Percentiles rank a stretch among this genome's conserved stretches.
phyloP scores from a whole-genome alignment of 192 early-diverging fungal genomes.

The Thamnidium elegans region DNA sequence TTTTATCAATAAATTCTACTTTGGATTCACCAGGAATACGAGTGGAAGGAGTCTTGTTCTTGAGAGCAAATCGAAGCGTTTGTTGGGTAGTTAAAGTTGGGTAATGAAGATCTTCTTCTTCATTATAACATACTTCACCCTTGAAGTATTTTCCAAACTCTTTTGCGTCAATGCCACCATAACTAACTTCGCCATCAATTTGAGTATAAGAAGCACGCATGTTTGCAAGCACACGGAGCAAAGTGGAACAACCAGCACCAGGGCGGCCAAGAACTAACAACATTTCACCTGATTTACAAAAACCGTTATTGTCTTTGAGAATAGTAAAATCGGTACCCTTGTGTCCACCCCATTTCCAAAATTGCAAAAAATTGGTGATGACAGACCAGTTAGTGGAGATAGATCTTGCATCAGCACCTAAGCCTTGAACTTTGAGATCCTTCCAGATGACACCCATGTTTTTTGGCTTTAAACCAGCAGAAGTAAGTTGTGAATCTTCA shows the following conservation, averaged over 20 bases:
- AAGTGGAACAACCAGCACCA: conserved; percentile 63
- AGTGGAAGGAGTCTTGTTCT: conserved; percentile 64
- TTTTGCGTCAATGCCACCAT: conserved; percentile 63
- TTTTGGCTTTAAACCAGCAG: conserved; percentile 45
- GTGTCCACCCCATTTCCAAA: not conserved
- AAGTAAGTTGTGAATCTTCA: conserved; percentile 17
- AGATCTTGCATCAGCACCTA: conserved; percentile 35
- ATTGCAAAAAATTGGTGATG: not conserved
- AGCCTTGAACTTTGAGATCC: conserved; percentile 37
- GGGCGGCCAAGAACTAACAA: conserved; percentile 66
- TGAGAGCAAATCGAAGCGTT: conserved; percentile 72
- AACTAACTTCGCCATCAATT: conserved; percentile 56
- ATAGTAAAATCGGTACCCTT: conserved; percentile 46
- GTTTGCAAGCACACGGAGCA: conserved; percentile 60
- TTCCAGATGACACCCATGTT: conserved; percentile 45
- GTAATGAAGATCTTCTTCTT: conserved; percentile 79
- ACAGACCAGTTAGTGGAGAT: conserved; percentile 22
- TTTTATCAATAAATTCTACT: conserved; percentile 47
- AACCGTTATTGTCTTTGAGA: conserved; percentile 60
- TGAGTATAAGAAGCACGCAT: conserved; percentile 50
- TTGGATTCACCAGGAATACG: conserved; percentile 48
- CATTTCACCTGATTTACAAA: conserved; percentile 72
- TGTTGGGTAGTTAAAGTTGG: conserved; percentile 74
- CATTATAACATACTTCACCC: conserved; percentile 77
- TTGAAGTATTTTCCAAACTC: conserved; percentile 61